Evolutionary conservation across 345 rosid species (phyloP).

Genomic region (Lepidium didymum): DNA sequence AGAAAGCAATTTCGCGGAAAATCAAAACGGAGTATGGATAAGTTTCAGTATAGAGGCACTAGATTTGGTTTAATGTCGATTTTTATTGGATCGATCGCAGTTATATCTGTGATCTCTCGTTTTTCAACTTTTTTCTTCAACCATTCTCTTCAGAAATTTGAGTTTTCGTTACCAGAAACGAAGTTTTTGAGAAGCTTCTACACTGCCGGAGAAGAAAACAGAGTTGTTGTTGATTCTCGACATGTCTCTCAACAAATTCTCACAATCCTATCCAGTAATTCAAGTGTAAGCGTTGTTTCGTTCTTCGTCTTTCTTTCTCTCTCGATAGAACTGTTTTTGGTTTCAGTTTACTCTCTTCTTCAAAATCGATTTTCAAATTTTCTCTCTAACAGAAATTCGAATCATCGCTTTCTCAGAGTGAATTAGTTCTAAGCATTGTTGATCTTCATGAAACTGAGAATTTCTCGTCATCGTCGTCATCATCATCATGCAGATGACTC

Average conservation of each 20-base stretch:
- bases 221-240: conserved; percentile 16
- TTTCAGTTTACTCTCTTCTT: not conserved
- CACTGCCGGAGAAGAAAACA: conserved; percentile 28
- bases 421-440: not conserved
- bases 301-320: not conserved
- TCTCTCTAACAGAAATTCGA: not conserved
- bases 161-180: conserved; percentile 14
- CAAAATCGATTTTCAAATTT: not conserved
- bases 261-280: conserved; percentile 14
- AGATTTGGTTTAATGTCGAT: conserved; percentile 7
- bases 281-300: not conserved
- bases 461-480: not conserved
- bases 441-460: not conserved
- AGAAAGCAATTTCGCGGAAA: not conserved
- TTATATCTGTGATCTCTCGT: conserved; percentile 15
- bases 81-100: conserved; percentile 20
- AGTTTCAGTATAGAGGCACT: not conserved
- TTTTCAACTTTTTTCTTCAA: conserved; percentile 15
- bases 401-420: not conserved
- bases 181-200: conserved; percentile 29
- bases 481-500: not conserved
- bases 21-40: not conserved
- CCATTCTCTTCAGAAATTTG: conserved; percentile 19
- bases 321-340: not conserved
- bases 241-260: conserved; percentile 9